Conservation (phyloP, 768 basidiomycete genomes). For the Pulveroboletus sp. region DNA sequence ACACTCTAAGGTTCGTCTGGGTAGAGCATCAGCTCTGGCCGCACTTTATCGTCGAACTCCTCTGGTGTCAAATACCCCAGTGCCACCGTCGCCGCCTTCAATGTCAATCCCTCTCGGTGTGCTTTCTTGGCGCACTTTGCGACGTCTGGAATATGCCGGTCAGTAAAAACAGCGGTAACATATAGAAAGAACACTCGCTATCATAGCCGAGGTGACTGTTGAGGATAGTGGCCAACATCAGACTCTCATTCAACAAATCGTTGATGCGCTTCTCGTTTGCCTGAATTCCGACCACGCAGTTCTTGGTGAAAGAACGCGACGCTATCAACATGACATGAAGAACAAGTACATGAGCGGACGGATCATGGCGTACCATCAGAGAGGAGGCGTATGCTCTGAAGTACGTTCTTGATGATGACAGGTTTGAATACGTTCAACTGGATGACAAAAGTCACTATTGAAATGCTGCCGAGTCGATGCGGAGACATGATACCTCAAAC, state of each 20-base stretch:
- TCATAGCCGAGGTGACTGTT: conserved; percentile 97
- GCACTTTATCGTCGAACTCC: conserved; percentile 92
- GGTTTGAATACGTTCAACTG: conserved; percentile 99
- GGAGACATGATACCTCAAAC: conserved; percentile 70
- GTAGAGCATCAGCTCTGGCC: conserved; percentile 85
- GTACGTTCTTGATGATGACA: conserved; percentile 95
- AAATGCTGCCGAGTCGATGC: conserved; percentile 1
- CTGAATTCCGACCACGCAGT: conserved; percentile 93
- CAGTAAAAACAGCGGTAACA: conserved; percentile 3
- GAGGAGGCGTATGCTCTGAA: conserved; percentile 91
- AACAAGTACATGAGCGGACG: neutral
- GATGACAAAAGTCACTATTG: conserved; percentile 5
- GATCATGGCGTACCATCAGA: conserved; percentile 65
- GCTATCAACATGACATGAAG: conserved; percentile 37
- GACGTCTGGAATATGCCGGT: conserved; percentile 57
- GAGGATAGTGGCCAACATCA: conserved; percentile 97
- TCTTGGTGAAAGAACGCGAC: conserved; percentile 90
- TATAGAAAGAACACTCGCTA: conserved; percentile 54
- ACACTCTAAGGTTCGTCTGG: conserved; percentile 47
- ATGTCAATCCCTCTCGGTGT: conserved; percentile 95
- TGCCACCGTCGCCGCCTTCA: conserved; percentile 90
- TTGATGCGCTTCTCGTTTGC: conserved; percentile 95
- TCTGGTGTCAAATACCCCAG: conserved; percentile 83
- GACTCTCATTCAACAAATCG: conserved; percentile 84
- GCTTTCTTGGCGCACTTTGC: conserved; percentile 99